These are phyloP conservation scores for Berberis thunbergii DNA, from an alignment of 164 flowering plant species.

Conservation along the genomic window DNA sequence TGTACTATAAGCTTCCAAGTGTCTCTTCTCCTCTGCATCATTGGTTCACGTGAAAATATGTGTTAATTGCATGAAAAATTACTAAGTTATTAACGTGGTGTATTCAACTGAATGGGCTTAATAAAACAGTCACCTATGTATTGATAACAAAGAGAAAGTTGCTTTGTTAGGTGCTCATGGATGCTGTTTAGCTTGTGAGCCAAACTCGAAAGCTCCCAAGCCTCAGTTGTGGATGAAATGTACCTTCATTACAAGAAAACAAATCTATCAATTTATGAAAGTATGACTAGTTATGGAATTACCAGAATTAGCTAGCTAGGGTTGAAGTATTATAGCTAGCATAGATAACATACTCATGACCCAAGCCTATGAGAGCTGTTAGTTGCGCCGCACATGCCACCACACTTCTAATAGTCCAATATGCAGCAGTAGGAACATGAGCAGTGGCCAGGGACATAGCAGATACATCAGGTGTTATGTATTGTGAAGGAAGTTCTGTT, in stretches of 20 bases:
- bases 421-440: slow-evolving; percentile 45
- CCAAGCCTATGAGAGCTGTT: slow-evolving; percentile 27
- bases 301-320: background rate
- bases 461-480: slow-evolving; percentile 32
- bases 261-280: background rate
- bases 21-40: slow-evolving; percentile 56
- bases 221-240: slow-evolving; percentile 49
- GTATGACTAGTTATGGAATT: background rate
- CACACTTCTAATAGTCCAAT: slow-evolving; percentile 47
- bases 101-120: background rate
- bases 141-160: slow-evolving; percentile 33
- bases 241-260: slow-evolving; percentile 20
- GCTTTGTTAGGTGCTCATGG: slow-evolving; percentile 34
- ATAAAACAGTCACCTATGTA: slow-evolving; percentile 27
- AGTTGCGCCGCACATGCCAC: slow-evolving; percentile 42
- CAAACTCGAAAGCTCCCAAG: slow-evolving; percentile 82
- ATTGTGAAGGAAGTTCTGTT: slow-evolving; percentile 34
- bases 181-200: slow-evolving; percentile 57
- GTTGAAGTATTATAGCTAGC: background rate
- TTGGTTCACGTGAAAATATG: background rate
- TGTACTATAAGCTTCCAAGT: slow-evolving; percentile 30
- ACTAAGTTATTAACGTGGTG: background rate
- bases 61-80: background rate
- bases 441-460: slow-evolving; percentile 29
- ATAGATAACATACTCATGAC: slow-evolving; percentile 20